Evolutionary conservation across 2,329 filamentous ascomycete genomes (phyloP).

Genomic region (Colletotrichum ledebouriae): DNA sequence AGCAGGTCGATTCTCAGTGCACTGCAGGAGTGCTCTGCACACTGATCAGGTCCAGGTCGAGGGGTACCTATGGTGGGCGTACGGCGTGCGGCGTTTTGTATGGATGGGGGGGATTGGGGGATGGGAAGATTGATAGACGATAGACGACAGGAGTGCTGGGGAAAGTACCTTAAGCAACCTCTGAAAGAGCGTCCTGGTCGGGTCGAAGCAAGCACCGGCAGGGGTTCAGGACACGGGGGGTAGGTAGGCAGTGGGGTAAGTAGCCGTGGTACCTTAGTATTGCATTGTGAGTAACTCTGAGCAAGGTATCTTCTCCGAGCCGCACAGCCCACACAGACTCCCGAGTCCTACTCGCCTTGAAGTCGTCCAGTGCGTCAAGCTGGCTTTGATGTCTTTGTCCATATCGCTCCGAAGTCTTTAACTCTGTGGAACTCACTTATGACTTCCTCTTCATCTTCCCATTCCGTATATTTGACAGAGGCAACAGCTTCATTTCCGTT

Average conservation of each 20-base stretch:
- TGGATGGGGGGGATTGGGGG: background rate
- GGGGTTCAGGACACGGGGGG: no score
- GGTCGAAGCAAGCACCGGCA: background rate
- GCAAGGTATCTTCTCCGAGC: background rate
- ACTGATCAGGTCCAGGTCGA: slow-evolving; percentile 31
- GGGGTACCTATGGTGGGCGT: slow-evolving; percentile 8
- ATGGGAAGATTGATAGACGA: slow-evolving; percentile 16
- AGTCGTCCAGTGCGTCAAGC: background rate
- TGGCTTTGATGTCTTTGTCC: slow-evolving; percentile 5
- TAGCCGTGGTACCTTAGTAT: background rate
- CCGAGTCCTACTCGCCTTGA: slow-evolving; percentile 7
- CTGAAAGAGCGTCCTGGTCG: background rate
- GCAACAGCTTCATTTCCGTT: background rate
- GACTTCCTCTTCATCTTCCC: background rate
- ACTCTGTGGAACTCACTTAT: background rate
- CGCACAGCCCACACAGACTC: slow-evolving; percentile 25
- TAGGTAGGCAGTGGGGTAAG: no score
- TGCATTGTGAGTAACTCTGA: no score
- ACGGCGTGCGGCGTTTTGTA: background rate
- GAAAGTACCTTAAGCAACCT: no score
- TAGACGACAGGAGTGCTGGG: no score
- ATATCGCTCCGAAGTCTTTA: background rate
- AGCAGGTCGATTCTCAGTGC: slow-evolving; percentile 37
- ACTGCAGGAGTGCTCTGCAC: slow-evolving; percentile 35
- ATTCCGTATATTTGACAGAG: background rate